Base-by-base conservation (phyloP, 2,329 filamentous ascomycete species). In the Endoconidiophora laricicola region DNA sequence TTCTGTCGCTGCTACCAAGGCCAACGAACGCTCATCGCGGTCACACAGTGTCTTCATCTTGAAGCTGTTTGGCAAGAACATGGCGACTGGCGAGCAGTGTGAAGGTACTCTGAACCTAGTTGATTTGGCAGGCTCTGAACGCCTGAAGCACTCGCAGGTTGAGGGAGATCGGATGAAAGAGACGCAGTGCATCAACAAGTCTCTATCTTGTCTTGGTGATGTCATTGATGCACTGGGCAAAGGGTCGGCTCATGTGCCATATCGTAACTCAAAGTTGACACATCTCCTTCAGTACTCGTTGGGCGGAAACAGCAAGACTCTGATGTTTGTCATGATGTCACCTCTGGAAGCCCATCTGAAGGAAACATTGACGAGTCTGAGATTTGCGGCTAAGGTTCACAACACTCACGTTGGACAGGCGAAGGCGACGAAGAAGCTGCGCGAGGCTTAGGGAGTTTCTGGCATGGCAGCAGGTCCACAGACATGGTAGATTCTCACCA, bases 241-340 rank as follows among this genome's bases (percentile, higher is more conserved):
- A 55, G 85, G 86, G 29, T 85, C 82, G 50, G 76, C 74, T 4
- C 90, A 95, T 60, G 78, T 98, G 42, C 91, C 91, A 1, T 98
- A 96, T 67, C 74, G 91, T 49, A 96, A 96, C 67, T 94, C 86
- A 58, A 96, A 95, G 75, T 73, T 98, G 56, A 98, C 91, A 6
- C 94, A 95, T 61, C 73, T 98, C 44, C 74, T 98, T 37, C 86
- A 96, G 75, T 93, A 91, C 61, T 94, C 86, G 2, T 71, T 98
- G 6, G 90, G 91, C 3, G 91, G 91, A 14, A 95, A 94, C 64
- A 91, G 83, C 58, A 94, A 95, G 68, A 98, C 91, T 0, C 80
- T 98, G 59, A 98, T 98, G 91, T 94, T 98, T 63, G 86, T 96
- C 62, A 96, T 96, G 88, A 84, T 94, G 51, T 91, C 83, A 58